Percentiles rank a stretch among this genome's conserved stretches.
Evolutionary conservation across 208 protist species (phyloP).

Genomic region (Leishmania guyanensis): DNA sequence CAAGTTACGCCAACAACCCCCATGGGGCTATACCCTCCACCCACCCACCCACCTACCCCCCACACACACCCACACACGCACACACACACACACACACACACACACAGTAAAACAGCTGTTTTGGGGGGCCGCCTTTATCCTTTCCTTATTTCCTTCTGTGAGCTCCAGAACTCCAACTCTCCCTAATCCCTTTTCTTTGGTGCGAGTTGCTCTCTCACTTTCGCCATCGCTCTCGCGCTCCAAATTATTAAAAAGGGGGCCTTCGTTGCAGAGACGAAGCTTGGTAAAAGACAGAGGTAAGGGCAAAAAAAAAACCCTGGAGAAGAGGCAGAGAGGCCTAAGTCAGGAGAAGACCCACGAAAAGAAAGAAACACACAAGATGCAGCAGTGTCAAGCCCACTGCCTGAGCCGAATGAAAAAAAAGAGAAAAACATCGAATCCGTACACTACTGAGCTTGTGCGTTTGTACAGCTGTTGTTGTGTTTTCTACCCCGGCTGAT

Average conservation of each 20-base stretch:
- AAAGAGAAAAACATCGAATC: conserved; percentile 5
- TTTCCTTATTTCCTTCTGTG: no score
- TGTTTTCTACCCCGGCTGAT: background rate
- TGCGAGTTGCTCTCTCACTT: background rate
- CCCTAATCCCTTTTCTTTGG: background rate
- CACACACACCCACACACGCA: background rate
- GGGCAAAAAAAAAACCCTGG: background rate
- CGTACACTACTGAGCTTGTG: background rate
- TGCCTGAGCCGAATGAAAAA: background rate
- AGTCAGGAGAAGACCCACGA: background rate
- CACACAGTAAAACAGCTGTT: background rate
- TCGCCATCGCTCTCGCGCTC: background rate
- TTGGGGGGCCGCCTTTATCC: background rate
- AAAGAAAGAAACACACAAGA: background rate
- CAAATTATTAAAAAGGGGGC: no score
- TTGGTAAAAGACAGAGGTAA: background rate
- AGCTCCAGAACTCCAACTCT: no score
- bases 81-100: background rate
- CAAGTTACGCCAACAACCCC: background rate
- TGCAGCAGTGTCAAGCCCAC: background rate
- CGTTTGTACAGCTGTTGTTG: background rate
- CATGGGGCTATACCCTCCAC: no score
- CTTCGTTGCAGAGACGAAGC: background rate
- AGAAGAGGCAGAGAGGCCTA: background rate
- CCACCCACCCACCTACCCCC: background rate